Conservation (phyloP, 2,329 filamentous ascomycete species). For the Ophioceras dolichostomum region DNA sequence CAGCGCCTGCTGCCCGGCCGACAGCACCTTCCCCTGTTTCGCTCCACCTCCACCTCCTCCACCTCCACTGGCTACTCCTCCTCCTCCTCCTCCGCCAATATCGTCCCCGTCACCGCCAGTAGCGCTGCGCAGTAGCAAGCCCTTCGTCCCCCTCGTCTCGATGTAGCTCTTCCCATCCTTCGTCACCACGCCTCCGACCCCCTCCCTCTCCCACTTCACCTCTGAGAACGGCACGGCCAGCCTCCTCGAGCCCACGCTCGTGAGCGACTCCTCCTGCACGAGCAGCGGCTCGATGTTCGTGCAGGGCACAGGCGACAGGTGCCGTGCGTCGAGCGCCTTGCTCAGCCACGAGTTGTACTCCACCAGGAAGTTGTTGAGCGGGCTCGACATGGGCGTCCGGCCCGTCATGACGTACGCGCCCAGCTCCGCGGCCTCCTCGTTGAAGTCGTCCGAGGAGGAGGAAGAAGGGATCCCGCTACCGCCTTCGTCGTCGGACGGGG, state of each 20-base stretch:
- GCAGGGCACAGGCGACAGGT: constrained; percentile 65
- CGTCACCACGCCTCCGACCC: constrained; percentile 49
- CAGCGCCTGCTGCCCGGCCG: constrained; percentile 58
- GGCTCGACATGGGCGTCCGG: constrained; percentile 69
- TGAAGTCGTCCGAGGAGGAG: constrained; percentile 24
- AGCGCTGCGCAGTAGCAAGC: not conserved
- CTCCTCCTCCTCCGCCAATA: constrained; percentile 24
- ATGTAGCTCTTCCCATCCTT: constrained; percentile 49
- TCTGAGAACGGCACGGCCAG: constrained; percentile 81
- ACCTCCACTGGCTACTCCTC: not conserved
- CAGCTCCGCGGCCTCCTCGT: constrained; percentile 53
- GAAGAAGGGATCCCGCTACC: too few species aligned
- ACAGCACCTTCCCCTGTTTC: constrained; percentile 39
- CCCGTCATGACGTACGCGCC: constrained; percentile 74
- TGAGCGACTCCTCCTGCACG: constrained; percentile 65
- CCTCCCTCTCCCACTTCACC: constrained; percentile 76
- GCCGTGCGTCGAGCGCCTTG: constrained; percentile 59
- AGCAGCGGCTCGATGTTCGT: constrained; percentile 64
- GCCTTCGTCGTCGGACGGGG: constrained; percentile 12
- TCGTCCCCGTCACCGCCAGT: constrained; percentile 18
- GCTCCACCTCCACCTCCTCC: constrained; percentile 14
- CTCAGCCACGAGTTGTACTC: constrained; percentile 78
- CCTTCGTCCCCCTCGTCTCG: constrained; percentile 22
- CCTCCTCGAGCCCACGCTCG: constrained; percentile 58
- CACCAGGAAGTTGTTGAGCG: constrained; percentile 69